Base-by-base conservation (phyloP, 2,329 filamentous ascomycete genomes). In the Catunica adiposa region DNA sequence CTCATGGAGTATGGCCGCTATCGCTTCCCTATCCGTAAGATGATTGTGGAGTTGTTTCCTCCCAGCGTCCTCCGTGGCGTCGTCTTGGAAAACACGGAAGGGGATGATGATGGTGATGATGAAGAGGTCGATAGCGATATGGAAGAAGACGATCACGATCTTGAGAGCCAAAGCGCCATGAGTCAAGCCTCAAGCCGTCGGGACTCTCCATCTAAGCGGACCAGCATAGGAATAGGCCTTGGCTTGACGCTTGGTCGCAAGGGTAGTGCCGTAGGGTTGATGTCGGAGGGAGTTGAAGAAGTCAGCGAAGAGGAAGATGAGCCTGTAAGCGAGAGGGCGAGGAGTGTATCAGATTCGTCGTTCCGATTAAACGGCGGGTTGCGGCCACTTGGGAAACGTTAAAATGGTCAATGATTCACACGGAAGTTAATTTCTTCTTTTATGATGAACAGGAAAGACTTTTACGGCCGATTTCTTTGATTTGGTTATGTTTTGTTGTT, bases 41-140 rank as follows among this genome's bases (percentile, higher is more conserved):
- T 95, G 69, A 85, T 95, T 37, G 82, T 97, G 58, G 92, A 97
- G 65, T 71, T 98, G 22, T 98, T 98, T 63, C 90, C 97, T 64
- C 92, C 90, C 69, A 83, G 79, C 58, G 86, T 97, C 46, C 75
- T 97, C 69, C 76, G 89, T 60, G 79, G 80, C 61, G 86, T 96
- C 59, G 85, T 98, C 11, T 82, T 94, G 57, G 84, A 85, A 20
- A 56, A 52, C 29, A 38, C 46, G 15, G 69, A 70, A 9, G 84
- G 86, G 20, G 82, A 85, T 53, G 84, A 87, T 53, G 67, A 64
- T 26, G 67, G 65, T 37, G 68, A n/a, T n/a, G 82, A 85, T 53
- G 84, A 87, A 54, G 67, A 64, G 25, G 67, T 64, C 37, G 68
- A 68, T 23, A 62, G 58, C 11, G 68, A 65, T 9, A 66, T 66